Percentiles rank a stretch among this genome's conserved stretches.
phyloP scores from a whole-genome alignment of 805 yeast species.

The Torulaspora maleeae region DNA sequence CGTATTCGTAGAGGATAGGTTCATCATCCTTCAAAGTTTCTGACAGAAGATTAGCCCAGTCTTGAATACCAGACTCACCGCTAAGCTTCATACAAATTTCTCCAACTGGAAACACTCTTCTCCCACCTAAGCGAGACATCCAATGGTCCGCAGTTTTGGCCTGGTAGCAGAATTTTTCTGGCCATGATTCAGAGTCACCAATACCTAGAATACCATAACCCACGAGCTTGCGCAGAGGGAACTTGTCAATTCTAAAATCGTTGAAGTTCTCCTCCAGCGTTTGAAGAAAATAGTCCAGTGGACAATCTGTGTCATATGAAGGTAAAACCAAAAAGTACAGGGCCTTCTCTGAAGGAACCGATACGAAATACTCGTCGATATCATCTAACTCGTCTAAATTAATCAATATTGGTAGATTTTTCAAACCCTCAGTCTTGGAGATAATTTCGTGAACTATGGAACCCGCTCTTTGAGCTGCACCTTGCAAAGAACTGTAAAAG shows the following conservation, averaged over 20 bases:
- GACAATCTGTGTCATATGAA: constrained; percentile 89
- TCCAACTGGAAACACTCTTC: constrained; percentile 79
- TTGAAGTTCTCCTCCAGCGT: constrained; percentile 73
- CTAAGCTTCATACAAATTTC: constrained; percentile 72
- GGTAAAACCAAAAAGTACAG: constrained; percentile 76
- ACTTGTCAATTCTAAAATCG: constrained; percentile 82
- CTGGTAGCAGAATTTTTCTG: constrained; percentile 80
- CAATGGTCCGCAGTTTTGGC: constrained; percentile 69
- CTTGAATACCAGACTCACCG: constrained; percentile 53
- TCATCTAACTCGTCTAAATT: constrained; percentile 81
- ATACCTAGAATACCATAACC: constrained; percentile 86
- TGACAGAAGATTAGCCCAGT: constrained; percentile 62
- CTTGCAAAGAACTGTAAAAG: constrained; percentile 83
- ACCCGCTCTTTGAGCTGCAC: constrained; percentile 72
- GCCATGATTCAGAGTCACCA: constrained; percentile 87
- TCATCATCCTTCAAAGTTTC: constrained; percentile 65
- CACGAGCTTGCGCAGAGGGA: constrained; percentile 60
- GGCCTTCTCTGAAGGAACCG: constrained; percentile 50
- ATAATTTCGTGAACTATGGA: constrained; percentile 43
- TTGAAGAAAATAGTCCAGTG: constrained; percentile 81
- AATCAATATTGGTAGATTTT: constrained; percentile 47
- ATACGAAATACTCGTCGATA: constrained; percentile 73
- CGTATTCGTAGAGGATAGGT: constrained; percentile 57
- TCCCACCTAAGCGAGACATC: constrained; percentile 78
- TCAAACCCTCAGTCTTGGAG: constrained; percentile 24